Evolutionary conservation across 2,329 filamentous ascomycete genomes (phyloP).

Genomic region (Verticillium dahliae): DNA sequence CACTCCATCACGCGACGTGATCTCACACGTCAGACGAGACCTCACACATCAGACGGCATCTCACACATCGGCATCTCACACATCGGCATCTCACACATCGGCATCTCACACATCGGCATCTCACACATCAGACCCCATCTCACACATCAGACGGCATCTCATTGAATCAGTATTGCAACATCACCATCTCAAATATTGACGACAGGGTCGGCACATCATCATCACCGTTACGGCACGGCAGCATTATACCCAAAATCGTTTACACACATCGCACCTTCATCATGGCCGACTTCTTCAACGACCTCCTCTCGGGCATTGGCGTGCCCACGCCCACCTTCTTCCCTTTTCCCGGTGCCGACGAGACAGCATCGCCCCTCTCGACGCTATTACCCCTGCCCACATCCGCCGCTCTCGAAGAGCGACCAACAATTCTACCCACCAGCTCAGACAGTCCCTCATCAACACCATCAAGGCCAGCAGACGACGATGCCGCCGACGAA

Average conservation of each 20-base stretch:
- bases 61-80: background rate
- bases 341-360: constrained; percentile 2
- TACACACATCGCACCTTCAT: background rate
- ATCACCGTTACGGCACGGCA: background rate
- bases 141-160: background rate
- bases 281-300: constrained; percentile 7
- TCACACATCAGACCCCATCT: background rate
- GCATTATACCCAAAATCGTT: background rate
- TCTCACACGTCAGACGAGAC: background rate
- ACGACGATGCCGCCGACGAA: background rate
- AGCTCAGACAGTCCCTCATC: constrained; percentile 1
- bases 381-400: background rate
- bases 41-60: background rate
- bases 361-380: background rate
- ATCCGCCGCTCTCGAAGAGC: background rate
- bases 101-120: background rate
- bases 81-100: background rate
- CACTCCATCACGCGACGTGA: background rate
- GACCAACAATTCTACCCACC: background rate
- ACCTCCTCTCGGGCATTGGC: background rate
- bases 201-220: background rate
- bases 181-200: background rate
- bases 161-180: background rate
- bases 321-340: background rate
- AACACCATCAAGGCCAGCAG: background rate